Evolutionary conservation across 2,329 filamentous ascomycete species (phyloP).

Genomic region (Cercospora sp.): DNA sequence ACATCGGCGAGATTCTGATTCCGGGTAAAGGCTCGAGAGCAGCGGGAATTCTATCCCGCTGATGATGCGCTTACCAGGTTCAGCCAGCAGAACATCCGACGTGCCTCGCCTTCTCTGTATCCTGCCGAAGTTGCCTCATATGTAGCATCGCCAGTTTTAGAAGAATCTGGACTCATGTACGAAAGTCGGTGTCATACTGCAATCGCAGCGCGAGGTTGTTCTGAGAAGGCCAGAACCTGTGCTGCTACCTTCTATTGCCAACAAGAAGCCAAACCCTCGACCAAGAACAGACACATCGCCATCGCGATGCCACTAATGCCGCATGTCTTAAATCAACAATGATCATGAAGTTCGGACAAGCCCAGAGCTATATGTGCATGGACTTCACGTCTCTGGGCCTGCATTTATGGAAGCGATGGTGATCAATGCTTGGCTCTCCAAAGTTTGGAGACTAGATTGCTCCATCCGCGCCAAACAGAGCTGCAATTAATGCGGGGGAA

Average conservation of each 20-base stretch:
- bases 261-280: neutral
- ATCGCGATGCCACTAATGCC: neutral
- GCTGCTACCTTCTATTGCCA: neutral
- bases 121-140: neutral
- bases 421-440: neutral
- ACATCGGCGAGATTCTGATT: neutral
- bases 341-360: neutral
- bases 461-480: neutral
- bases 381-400: neutral
- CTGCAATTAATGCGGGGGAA: conserved; percentile 1
- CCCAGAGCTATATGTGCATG: neutral
- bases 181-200: neutral
- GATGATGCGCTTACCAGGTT: neutral
- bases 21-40: neutral
- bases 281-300: neutral
- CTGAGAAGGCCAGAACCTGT: neutral
- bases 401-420: neutral
- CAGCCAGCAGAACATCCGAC: neutral
- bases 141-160: neutral
- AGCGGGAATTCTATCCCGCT: neutral
- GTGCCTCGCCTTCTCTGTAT: neutral
- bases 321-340: neutral
- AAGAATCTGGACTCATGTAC: neutral
- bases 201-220: neutral
- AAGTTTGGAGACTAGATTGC: conserved; percentile 5